Base-by-base conservation (phyloP, 2,329 filamentous ascomycete genomes). In the Sporothrix phasma region DNA sequence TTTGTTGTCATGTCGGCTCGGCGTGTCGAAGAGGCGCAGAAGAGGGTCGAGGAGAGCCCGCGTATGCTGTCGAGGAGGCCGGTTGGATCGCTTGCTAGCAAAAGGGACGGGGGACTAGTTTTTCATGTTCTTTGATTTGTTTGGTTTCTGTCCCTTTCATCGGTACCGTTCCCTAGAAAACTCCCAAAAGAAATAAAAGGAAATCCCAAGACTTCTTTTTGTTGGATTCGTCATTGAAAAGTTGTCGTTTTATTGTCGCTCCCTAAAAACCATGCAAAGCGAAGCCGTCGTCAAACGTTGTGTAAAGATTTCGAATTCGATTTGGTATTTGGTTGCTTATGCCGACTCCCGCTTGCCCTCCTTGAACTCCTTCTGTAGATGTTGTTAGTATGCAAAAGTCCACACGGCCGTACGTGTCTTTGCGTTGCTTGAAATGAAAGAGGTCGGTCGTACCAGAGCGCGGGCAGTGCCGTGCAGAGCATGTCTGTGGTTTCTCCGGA, bases 401-500 rank as follows among this genome's bases (percentile, higher is more conserved):
- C 22, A 4, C 8, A 13, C 24, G 15, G 13, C 26, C 7, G 3
- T 13, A 19, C 39, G 7, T 13, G 24, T 45, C 22, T 31, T 45
- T 2, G 37, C 31, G 24, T 39, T 8, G 31, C 15, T 17, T 4
- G 46, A n/a, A 37, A 39, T 29, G 11, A 24, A 19, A 5, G 45
- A 37, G 11, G 11, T n/a, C 4, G 5, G 19, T 17, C 65, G 84
- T 88, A 97, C 93, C 84, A 99, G 83, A 78, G 94, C 94, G 84
- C 90, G 95, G 85, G 90, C 92, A 78, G 92, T 99, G 80, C 94
- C 94, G 85, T 97, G 94, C 70, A 97, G 92, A 80, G 94, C 94
- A 87, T 99, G 93, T 85, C 92, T 91, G 85, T 99, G 94, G 87
- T 99, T 99, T 83, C 94, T 89, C 81, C 94, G 89, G 87, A 99